Conservation (phyloP, 345 rosid genomes). For the Isatis tinctoria region DNA sequence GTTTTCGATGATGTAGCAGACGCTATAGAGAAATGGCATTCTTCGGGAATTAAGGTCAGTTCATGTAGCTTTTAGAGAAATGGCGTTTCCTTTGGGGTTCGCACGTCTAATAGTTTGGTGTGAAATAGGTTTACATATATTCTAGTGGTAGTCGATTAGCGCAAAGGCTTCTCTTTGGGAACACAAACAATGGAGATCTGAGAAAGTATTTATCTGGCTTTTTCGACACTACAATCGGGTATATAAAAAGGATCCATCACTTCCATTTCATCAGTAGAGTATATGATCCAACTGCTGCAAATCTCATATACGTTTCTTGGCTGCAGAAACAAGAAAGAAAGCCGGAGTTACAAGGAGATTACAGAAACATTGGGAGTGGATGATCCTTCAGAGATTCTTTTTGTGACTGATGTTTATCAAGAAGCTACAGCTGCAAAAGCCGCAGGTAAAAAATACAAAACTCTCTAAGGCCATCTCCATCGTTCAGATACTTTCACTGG, state of each 20-base stretch:
- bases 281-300: neutral
- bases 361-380: constrained; percentile 73
- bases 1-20: constrained; percentile 85
- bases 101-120: neutral
- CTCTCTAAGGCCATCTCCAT: no score
- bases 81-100: neutral
- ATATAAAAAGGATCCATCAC: constrained; percentile 16
- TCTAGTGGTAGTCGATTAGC: constrained; percentile 97
- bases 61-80: neutral
- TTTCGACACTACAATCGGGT: constrained; percentile 87
- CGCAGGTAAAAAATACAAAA: constrained; percentile 52
- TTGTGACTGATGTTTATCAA: constrained; percentile 77
- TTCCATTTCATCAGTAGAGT: neutral
- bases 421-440: constrained; percentile 89
- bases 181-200: constrained; percentile 77
- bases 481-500: no score
- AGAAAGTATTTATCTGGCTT: constrained; percentile 79
- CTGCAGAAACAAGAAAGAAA: constrained; percentile 79
- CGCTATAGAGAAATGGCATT: constrained; percentile 83
- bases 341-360: constrained; percentile 70
- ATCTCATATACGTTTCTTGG: neutral
- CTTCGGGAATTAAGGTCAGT: constrained; percentile 71
- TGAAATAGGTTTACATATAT: constrained; percentile 77
- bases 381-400: constrained; percentile 70
- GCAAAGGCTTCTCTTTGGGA: constrained; percentile 85